Percentiles rank a stretch among this genome's conserved stretches.
Conservation (phyloP, 225 moss, liverwort and hornwort genomes). For the Asterella californica region DNA sequence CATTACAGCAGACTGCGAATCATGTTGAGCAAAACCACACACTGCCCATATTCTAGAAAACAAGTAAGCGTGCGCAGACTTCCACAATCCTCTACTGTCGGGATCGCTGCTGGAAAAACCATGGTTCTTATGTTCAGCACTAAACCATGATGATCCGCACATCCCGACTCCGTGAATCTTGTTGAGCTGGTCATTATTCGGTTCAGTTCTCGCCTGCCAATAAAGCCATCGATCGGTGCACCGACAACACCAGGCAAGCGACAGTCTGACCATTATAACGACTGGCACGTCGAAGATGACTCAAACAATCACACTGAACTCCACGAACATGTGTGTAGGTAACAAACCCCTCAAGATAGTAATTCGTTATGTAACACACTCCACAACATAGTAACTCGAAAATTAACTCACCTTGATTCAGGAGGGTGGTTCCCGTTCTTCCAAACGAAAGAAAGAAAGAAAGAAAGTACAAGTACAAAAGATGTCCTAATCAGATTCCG, state of each 20-base stretch:
- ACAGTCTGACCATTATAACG: neutral
- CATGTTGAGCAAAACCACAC: too few species aligned
- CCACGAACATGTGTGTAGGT: too few species aligned
- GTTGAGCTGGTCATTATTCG: too few species aligned
- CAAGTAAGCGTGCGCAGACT: too few species aligned
- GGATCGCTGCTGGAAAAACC: too few species aligned
- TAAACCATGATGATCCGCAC: too few species aligned
- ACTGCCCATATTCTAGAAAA: too few species aligned
- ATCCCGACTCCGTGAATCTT: too few species aligned
- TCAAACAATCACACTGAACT: neutral
- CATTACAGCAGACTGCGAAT: too few species aligned
- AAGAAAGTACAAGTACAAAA: slow-evolving; percentile 19
- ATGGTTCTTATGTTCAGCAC: too few species aligned
- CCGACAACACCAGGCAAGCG: neutral
- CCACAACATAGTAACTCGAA: neutral
- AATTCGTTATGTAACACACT: neutral
- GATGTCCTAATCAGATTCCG: neutral
- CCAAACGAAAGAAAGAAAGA: neutral
- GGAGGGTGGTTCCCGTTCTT: neutral
- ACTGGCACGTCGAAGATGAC: neutral
- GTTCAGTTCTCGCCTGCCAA: neutral
- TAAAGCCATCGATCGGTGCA: neutral
- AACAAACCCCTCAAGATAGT: too few species aligned
- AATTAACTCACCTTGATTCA: neutral
- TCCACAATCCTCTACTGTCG: too few species aligned